Evolutionary conservation across 2,329 filamentous ascomycete genomes (phyloP), one percentile per base, ranked within the genome.

Genomic region (Cladosporium sp.): DNA sequence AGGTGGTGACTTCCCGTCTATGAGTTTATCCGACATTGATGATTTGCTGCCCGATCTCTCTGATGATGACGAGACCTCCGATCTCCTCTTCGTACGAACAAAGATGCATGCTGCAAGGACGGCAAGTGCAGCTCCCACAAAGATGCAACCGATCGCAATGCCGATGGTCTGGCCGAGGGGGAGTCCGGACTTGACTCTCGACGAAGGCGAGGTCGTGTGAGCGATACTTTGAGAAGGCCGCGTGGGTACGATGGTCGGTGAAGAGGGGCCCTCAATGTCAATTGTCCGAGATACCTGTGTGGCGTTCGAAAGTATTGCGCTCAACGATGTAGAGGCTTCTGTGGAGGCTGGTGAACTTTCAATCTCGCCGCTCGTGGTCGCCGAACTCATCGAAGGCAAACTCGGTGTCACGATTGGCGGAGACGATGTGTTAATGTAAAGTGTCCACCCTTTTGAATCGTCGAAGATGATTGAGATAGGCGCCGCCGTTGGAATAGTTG

Each of bases 81-180:
- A 47, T 44, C n/a, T 30, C 38, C 3, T 44, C n/a, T n/a, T 30
- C 21, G 26, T 44, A 11, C 38, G 38, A n/a, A 26, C 6, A 11
- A 59, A 18, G 15, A 59, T 2, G 14, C 36, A 47, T 1, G 36
- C 57, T 14, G 26, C 57, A 26, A 44, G 18, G 6, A 10, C 15
- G 14, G 57, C 38, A 47, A 59, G n/a, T 21, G 44, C 15, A 15
- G 28, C 24, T 18, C 57, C 57, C 11, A 38, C 57, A 26, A 47
- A 18, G 36, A 59, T 18, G 57, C 57, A 59, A n/a, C 57, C 57
- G 24, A 59, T 24, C 7, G 57, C 57, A 44, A 59, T 24, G 5
- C 57, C 38, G 15, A 38, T 18, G 28, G 26, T 38, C 15, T 47
- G 36, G n/a, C 36, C 36, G 10, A 24, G 12, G 8, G 52, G n/a